Evolutionary conservation across 2,329 filamentous ascomycete species (phyloP).

Genomic region (Aureobasidium sp.): DNA sequence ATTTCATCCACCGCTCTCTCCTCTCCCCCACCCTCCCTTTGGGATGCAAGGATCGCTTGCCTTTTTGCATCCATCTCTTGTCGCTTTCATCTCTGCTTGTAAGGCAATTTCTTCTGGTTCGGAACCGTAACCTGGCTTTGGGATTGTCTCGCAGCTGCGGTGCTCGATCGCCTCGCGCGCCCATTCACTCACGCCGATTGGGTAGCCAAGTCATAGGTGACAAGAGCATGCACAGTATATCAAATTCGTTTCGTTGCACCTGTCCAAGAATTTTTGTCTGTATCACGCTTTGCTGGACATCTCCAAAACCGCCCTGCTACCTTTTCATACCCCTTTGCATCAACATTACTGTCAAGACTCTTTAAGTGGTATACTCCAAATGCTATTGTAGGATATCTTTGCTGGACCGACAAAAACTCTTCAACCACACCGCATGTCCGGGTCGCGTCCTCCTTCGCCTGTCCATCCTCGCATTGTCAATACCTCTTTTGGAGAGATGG

Average conservation of each 20-base stretch:
- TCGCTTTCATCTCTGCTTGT: slow-evolving; percentile 4
- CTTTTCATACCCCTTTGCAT: not conserved
- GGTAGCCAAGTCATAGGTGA: not conserved
- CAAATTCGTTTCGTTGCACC: slow-evolving; percentile 10
- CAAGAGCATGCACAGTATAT: slow-evolving; percentile 11
- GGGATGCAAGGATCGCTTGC: slow-evolving; percentile 12
- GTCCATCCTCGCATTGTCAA: slow-evolving; percentile 32
- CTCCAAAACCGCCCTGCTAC: not conserved
- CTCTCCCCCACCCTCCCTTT: not conserved
- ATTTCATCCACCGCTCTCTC: slow-evolving; percentile 11
- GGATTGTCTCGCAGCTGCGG: slow-evolving; percentile 2
- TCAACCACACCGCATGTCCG: slow-evolving; percentile 21
- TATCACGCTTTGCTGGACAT: not conserved
- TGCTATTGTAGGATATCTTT: slow-evolving; percentile 4
- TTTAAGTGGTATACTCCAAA: slow-evolving; percentile 6
- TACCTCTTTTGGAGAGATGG: slow-evolving; percentile 28
- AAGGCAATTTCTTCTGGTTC: not conserved
- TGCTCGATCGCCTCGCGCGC: slow-evolving; percentile 9
- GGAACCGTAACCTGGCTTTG: slow-evolving; percentile 8
- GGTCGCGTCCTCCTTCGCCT: slow-evolving; percentile 28
- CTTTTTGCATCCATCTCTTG: slow-evolving; percentile 6
- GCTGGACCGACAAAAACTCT: not conserved
- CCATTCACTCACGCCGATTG: not conserved
- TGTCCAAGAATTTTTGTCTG: not conserved
- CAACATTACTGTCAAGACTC: not conserved